These are phyloP conservation scores for Solanum corneliomulleri DNA, from an alignment of 257 asterid species.

Conservation along the genomic window DNA sequence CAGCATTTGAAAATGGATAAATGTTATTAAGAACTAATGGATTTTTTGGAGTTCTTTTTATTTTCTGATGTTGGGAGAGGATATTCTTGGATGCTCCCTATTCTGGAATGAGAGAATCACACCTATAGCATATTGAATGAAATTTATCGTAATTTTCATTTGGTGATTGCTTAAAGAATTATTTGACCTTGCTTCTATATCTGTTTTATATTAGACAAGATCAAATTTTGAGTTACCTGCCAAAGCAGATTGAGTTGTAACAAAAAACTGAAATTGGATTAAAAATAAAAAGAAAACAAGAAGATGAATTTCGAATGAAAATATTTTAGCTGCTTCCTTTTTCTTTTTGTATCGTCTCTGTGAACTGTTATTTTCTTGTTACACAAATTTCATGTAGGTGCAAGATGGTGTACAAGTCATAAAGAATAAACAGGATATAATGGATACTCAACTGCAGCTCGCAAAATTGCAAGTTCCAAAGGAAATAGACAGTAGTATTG, in stretches of 20 bases:
- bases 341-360: neutral
- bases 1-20: neutral
- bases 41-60: neutral
- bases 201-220: neutral
- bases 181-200: neutral
- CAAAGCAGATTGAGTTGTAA: neutral
- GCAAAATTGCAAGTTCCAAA: constrained; percentile 51
- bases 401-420: constrained; percentile 52
- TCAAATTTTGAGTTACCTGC: neutral
- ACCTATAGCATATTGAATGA: neutral
- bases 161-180: neutral
- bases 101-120: neutral
- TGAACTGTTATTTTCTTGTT: neutral
- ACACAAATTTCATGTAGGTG: constrained; percentile 45
- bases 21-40: neutral
- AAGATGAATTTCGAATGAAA: neutral
- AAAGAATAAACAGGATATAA: constrained; percentile 68
- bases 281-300: neutral
- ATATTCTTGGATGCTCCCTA: neutral
- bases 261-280: neutral
- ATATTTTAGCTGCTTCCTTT: neutral
- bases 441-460: constrained; percentile 55
- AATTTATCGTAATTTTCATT: neutral
- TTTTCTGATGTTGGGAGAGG: neutral
- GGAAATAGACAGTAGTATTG: neutral